Base-by-base conservation (phyloP, 306 rosid species). In the Oxytropis ochrocephala region DNA sequence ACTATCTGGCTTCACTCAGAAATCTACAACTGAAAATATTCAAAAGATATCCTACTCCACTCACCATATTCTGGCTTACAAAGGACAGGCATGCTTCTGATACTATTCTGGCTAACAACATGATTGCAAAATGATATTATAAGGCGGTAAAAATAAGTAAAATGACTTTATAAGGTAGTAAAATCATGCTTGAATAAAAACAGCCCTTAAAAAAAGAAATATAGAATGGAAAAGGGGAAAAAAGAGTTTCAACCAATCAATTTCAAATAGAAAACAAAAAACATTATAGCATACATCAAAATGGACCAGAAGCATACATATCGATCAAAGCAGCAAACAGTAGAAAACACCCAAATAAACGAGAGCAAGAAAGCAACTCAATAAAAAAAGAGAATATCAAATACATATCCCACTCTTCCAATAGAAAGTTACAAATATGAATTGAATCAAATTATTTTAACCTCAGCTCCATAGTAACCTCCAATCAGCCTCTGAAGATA, bases 381-480 rank as follows among this genome's bases (percentile, higher is more conserved):
- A 74, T 24, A 10, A 70, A 60, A 70, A n/a, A 33, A 39, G 67
- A 50, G 30, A 47, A 61, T 2, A 42, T 7, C 52, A 30, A 61
- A 71, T 16, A 60, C 68, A 36, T 29, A 47, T 21, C 43, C 21
- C 33, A 63, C 17, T 53, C 54, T 65, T 36, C 14, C 36, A 61
- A 72, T 17, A 50, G 11, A 50, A 52, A 30, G 17, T 46, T 19
- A 39, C 11, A 77, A 68, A 33, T 16, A 58, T 21, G 49, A 24
- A 70, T 55, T 49, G 48, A n/a, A 64, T 53, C 19, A 35, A 77
- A 62, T 69, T 62, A 59, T 70, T 71, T 81, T 43, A 49, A 87
- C 92, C 92, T 87, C 85, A 16, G 80, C 61, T 18, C 85, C 86
- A 54, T 73, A 78, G 76, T 47, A 76, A 50, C 75, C 64, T 67